A percentile compares a stretch with the other conserved stretches of the same genome.
These are phyloP conservation scores for Fusarium floridanum DNA, from an alignment of 2,329 filamentous ascomycete species.

Conservation along the genomic window DNA sequence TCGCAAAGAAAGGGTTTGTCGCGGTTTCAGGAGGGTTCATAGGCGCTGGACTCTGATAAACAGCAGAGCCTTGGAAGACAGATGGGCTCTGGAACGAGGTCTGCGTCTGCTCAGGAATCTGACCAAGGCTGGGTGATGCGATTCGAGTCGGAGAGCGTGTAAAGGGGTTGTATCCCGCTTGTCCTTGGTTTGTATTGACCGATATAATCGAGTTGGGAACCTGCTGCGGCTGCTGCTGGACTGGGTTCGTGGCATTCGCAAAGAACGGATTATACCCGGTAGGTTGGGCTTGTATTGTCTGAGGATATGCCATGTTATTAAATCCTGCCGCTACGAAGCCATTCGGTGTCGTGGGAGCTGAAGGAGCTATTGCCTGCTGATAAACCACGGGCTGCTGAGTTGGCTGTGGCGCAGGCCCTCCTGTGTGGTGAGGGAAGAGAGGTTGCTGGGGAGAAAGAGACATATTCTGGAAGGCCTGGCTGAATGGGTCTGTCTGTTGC, in stretches of 20 bases:
- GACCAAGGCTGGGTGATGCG: conserved; percentile 63
- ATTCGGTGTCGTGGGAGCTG: conserved; percentile 57
- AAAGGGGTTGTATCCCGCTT: conserved; percentile 62
- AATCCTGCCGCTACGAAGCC: conserved; percentile 56
- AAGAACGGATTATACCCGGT: conserved; percentile 68
- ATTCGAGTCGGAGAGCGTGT: conserved; percentile 63
- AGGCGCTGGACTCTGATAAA: conserved; percentile 51
- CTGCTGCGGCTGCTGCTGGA: conserved; percentile 53
- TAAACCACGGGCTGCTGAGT: conserved; percentile 56
- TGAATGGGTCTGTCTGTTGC: conserved; percentile 57
- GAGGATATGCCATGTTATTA: conserved; percentile 60
- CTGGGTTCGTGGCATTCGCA: conserved; percentile 51
- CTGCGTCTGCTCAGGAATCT: conserved; percentile 67
- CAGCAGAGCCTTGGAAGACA: conserved; percentile 47
- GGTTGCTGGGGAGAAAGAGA: conserved; percentile 72
- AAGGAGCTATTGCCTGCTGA: conserved; percentile 60
- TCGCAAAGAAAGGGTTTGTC: conserved; percentile 56
- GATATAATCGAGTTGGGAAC: conserved; percentile 48
- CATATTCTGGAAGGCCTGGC: conserved; percentile 81
- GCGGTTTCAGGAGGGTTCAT: conserved; percentile 44
- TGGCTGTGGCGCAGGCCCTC: conserved; percentile 65
- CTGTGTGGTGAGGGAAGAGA: conserved; percentile 82
- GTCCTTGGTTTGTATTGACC: conserved; percentile 55
- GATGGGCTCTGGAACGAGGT: conserved; percentile 55
- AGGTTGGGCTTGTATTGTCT: conserved; percentile 54